Base-by-base conservation (phyloP, 2,329 filamentous ascomycete genomes). In the Trichoderma simmonsii region DNA sequence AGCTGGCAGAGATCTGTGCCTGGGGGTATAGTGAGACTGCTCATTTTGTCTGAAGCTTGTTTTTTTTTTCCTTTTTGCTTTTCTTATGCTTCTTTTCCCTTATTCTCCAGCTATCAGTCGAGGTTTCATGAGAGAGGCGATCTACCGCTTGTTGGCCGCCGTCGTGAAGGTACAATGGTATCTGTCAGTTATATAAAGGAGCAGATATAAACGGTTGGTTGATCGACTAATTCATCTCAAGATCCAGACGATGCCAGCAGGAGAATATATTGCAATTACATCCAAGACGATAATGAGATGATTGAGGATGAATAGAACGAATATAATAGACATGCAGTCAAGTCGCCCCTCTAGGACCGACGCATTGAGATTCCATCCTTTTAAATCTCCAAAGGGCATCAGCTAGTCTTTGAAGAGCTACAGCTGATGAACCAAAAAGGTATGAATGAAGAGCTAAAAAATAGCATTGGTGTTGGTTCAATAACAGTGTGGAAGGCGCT, bases 1-100 rank as follows among this genome's bases (percentile, higher is more conserved):
- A 66, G 3, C 4, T 57, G 15, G 69, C 69, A 71, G 43, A 57
- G 69, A 24, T 71, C 69, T 15, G 11, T 7, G 21, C 67, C 67
- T 54, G 67, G 39, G 6, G 67, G 67, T 18, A 70, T n/a, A 14
- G 48, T 59, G 18, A 43, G 32, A n/a, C 18, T 32, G 28, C 1
- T 3, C 67, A 70, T 70, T 51, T 62, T 59, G 28, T 21, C 21
- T 34, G 30, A 9, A 32, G 30, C 30, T 26, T 24, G 21, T 62
- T 26, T 34, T 24, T 24, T 24, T 7, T 12, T 12, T 24, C 15
- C 9, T 26, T 59, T 11, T 1, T 34, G 28, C n/a, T 36, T 26
- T 26, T 30, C 12, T 54, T 36, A 18, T 18, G 14, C 32, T 21
- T 62, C 30, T 18, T 62, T 28, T 61, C 9, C 30, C 4, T 61